Evolutionary conservation across 352 stramenopile species (phyloP).

Genomic region (Phytophthora ohioensis): DNA sequence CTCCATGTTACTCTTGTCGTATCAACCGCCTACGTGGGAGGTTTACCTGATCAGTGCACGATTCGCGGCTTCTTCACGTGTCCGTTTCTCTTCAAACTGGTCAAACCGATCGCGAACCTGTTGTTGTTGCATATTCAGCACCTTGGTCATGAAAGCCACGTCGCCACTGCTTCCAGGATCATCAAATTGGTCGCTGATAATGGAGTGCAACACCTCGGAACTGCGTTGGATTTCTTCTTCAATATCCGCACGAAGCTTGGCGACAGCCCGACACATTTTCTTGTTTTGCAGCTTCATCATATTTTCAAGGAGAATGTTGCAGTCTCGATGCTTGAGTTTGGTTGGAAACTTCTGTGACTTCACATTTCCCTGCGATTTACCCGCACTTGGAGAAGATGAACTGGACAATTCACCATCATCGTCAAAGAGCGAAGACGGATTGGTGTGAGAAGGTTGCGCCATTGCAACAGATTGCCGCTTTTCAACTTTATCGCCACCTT

Average conservation of each 20-base stretch:
- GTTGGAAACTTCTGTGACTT: background rate
- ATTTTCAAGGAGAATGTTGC: constrained; percentile 35
- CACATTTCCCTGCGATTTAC: background rate
- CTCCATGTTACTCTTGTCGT: too few relatives aligned
- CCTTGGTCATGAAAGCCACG: constrained; percentile 30
- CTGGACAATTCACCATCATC: background rate
- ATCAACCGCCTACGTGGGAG: too few relatives aligned
- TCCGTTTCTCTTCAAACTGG: constrained; percentile 25
- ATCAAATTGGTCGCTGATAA: constrained; percentile 33
- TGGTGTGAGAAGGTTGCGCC: background rate
- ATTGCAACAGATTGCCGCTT: background rate
- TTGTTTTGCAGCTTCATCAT: constrained; percentile 39
- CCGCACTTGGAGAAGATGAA: background rate
- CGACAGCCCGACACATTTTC: constrained; percentile 16
- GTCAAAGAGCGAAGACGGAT: background rate
- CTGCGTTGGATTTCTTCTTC: constrained; percentile 27
- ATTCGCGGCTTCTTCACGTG: constrained; percentile 10
- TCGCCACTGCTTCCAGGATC: constrained; percentile 26
- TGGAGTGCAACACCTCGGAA: constrained; percentile 26
- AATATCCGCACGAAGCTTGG: constrained; percentile 24
- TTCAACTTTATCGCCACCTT: constrained; percentile 4
- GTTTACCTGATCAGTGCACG: constrained; percentile 11
- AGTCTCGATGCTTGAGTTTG: constrained; percentile 37
- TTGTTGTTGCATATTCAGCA: constrained; percentile 30
- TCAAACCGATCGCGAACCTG: constrained; percentile 31